These are phyloP conservation scores for Megacollybia marginata DNA, from an alignment of 768 basidiomycete genomes.

Conservation along the genomic window DNA sequence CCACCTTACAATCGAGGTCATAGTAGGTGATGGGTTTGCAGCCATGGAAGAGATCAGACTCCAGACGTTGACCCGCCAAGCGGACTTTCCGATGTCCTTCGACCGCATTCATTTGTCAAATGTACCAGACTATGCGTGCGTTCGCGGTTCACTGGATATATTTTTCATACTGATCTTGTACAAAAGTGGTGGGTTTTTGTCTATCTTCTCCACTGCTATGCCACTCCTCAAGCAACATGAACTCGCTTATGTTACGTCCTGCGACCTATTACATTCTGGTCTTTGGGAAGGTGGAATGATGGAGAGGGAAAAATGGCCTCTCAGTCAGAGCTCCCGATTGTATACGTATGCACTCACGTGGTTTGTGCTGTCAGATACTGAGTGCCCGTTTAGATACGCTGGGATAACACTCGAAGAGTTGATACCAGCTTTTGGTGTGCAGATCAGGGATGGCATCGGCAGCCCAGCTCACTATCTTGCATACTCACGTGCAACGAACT, in stretches of 20 bases:
- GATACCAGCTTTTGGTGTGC: neutral
- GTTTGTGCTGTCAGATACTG: neutral
- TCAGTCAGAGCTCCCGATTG: neutral
- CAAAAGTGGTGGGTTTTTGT: neutral
- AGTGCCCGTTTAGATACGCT: neutral
- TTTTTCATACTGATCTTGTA: no score
- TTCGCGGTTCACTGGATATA: no score
- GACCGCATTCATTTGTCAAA: constrained; percentile 3
- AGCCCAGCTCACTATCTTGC: neutral
- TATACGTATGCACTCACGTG: neutral
- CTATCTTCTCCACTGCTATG: neutral
- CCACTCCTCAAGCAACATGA: neutral
- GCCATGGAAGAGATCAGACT: constrained; percentile 1
- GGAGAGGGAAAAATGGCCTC: neutral
- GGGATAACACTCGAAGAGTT: neutral
- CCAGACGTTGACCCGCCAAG: neutral
- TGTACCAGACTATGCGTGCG: constrained; percentile 2
- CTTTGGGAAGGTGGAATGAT: neutral
- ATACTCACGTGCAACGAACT: neutral
- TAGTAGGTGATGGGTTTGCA: constrained; percentile 1
- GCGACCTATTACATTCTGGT: neutral
- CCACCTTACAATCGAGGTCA: neutral
- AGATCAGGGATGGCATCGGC: neutral
- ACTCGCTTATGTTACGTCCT: neutral
- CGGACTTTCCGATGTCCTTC: neutral